phyloP scores from a whole-genome alignment of 1,284 basidiomycete species.

The Pseudozyma thailandica region DNA sequence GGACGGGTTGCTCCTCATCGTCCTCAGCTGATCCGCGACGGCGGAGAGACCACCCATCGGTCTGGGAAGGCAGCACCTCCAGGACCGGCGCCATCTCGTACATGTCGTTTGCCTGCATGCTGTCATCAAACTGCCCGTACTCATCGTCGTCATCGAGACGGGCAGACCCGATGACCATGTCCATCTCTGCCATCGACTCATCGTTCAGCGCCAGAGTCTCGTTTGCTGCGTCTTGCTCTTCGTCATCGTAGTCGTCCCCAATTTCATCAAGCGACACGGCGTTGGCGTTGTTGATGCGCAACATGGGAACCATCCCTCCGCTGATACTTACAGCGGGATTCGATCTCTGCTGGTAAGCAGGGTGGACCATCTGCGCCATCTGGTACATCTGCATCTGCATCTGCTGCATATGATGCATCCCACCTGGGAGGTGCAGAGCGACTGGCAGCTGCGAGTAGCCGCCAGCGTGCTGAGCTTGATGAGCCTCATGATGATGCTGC shows the following conservation, averaged over 20 bases:
- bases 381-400: slow-evolving; percentile 42
- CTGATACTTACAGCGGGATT: background rate
- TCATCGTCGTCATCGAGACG: slow-evolving; percentile 39
- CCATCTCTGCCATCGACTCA: slow-evolving; percentile 61
- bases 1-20: slow-evolving; percentile 4
- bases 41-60: slow-evolving; percentile 30
- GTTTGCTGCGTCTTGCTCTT: slow-evolving; percentile 31
- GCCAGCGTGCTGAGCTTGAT: slow-evolving; percentile 12
- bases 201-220: slow-evolving; percentile 55
- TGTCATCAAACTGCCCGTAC: slow-evolving; percentile 33
- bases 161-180: slow-evolving; percentile 58
- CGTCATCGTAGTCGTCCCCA: slow-evolving; percentile 51
- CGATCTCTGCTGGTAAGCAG: slow-evolving; percentile 6
- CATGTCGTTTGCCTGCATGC: slow-evolving; percentile 15
- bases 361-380: slow-evolving; percentile 23
- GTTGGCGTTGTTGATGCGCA: slow-evolving; percentile 45
- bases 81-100: slow-evolving; percentile 15
- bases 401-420: slow-evolving; percentile 38
- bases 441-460: slow-evolving; percentile 28
- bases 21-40: slow-evolving; percentile 21
- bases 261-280: slow-evolving; percentile 56
- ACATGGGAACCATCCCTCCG: slow-evolving; percentile 22
- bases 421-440: slow-evolving; percentile 23
- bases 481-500: slow-evolving; percentile 29
- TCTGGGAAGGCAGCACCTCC: background rate